Conservation (phyloP, 257 asterid genomes). For the Primulina tabacum region DNA sequence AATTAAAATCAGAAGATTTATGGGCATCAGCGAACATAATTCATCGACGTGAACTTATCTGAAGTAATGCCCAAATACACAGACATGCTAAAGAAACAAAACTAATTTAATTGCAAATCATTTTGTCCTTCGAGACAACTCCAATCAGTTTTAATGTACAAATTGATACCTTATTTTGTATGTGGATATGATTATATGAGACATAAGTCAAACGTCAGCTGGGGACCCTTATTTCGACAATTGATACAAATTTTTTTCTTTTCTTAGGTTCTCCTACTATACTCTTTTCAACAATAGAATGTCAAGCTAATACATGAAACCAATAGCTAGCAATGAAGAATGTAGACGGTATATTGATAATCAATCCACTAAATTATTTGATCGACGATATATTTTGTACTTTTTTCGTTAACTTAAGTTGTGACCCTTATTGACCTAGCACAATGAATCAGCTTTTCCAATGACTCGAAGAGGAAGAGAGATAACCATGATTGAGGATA, state of each 20-base stretch:
- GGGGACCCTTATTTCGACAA: background rate
- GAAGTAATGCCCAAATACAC: conserved; percentile 33
- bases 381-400: too few relatives aligned
- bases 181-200: background rate
- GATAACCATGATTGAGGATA: background rate
- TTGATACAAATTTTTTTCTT: too few relatives aligned
- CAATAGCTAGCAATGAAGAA: too few relatives aligned
- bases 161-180: background rate
- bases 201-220: background rate
- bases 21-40: conserved; percentile 62
- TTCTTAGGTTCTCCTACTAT: too few relatives aligned
- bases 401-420: too few relatives aligned
- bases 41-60: conserved; percentile 77
- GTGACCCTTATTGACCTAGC: background rate
- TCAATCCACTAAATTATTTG: too few relatives aligned
- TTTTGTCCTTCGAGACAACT: background rate
- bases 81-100: conserved; percentile 1
- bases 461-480: background rate
- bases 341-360: too few relatives aligned
- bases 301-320: too few relatives aligned
- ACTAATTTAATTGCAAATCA: conserved; percentile 6
- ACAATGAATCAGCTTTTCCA: background rate
- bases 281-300: background rate
- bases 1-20: conserved; percentile 30
- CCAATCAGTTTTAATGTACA: background rate